A percentile compares a stretch with the other conserved stretches of the same genome.
These are phyloP conservation scores for Coemansia furcata DNA, from an alignment of 192 early-diverging fungal species.

Conservation along the genomic window DNA sequence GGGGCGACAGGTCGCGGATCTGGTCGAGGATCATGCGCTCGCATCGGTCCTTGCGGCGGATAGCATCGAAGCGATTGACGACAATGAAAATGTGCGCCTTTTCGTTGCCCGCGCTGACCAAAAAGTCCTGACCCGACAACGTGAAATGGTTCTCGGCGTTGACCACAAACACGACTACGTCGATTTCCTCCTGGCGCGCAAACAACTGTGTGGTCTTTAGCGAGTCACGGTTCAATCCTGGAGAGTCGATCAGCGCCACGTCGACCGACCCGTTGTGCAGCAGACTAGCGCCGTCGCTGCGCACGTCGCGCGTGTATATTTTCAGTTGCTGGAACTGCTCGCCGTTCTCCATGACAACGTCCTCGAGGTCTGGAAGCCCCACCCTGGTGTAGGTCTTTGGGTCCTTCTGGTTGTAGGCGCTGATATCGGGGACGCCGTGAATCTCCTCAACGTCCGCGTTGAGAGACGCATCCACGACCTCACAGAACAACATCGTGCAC, in stretches of 20 bases:
- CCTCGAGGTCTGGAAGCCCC: slow-evolving; percentile 71
- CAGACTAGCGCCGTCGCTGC: slow-evolving; percentile 61
- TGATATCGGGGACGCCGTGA: slow-evolving; percentile 78
- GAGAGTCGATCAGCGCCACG: slow-evolving; percentile 96
- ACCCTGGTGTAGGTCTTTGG: slow-evolving; percentile 69
- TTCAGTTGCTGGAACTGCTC: slow-evolving; percentile 84
- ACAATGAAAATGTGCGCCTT: slow-evolving; percentile 99
- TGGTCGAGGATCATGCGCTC: slow-evolving; percentile 93
- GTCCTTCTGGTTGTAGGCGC: slow-evolving; percentile 67
- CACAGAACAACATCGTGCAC: slow-evolving; percentile 93
- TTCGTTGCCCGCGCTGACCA: slow-evolving; percentile 95
- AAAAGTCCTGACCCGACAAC: slow-evolving; percentile 93
- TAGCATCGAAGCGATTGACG: slow-evolving; percentile 95
- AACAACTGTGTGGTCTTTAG: slow-evolving; percentile 96
- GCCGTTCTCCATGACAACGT: slow-evolving; percentile 80
- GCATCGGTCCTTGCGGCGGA: slow-evolving; percentile 92
- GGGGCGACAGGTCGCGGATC: slow-evolving; percentile 91
- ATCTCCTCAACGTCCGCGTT: slow-evolving; percentile 91
- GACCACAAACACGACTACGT: slow-evolving; percentile 98
- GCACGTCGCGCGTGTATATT: slow-evolving; percentile 70
- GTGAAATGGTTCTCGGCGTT: slow-evolving; percentile 99
- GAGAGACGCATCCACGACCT: slow-evolving; percentile 89
- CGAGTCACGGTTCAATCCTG: slow-evolving; percentile 96
- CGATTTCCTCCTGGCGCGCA: slow-evolving; percentile 98
- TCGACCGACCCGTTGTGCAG: slow-evolving; percentile 96